Base-by-base conservation (phyloP, 345 rosid genomes). In the Corchorus olitorius region DNA sequence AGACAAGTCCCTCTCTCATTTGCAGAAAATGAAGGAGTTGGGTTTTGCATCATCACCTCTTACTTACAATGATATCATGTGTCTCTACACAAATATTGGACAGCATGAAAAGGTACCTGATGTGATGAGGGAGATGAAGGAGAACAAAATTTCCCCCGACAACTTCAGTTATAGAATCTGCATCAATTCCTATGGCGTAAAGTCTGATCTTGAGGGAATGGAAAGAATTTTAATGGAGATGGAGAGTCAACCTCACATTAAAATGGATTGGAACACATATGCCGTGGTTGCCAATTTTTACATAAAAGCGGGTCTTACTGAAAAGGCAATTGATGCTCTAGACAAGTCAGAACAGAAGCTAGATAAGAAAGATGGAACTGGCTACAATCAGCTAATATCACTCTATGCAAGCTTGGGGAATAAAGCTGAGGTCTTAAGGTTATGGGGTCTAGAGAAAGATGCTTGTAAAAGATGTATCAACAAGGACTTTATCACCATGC, bases 261-360 rank as follows among this genome's bases (percentile, higher is more conserved):
- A 79, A 27, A 76, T 93, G 89, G 96, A 93, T 75, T 93, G 99
- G 99, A 93, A 84, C 79, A 88, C 99, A 0, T 91, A 90, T n/a
- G 84, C 93, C 27, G 90, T 87, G 58, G 96, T 82, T 77, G 97
- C 96, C 0, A 89, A 87, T 80, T 82, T 89, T 46, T 95, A 88
- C 79, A 90, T 89, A 45, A 89, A 87, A 78, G 85, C 85, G 17
- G 88, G 88, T 52, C 83, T 81, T 37, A 22, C 37, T 15, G 82
- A 76, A 39, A 89, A 82, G 83, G 99, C 96, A 2, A 11, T 81
- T 19, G 83, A 77, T 76, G 79, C 85, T 48, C 79, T 95, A 80
- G 88, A 81, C 70, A 86, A 86, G 78, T 78, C 97, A 20, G 99
- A 95, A 77, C 78, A 66, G 73, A 84, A 81, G 75, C 74, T 93